phyloP scores from a whole-genome alignment of 2,329 filamentous ascomycete genomes.

The Aspergillus sclerotialis region DNA sequence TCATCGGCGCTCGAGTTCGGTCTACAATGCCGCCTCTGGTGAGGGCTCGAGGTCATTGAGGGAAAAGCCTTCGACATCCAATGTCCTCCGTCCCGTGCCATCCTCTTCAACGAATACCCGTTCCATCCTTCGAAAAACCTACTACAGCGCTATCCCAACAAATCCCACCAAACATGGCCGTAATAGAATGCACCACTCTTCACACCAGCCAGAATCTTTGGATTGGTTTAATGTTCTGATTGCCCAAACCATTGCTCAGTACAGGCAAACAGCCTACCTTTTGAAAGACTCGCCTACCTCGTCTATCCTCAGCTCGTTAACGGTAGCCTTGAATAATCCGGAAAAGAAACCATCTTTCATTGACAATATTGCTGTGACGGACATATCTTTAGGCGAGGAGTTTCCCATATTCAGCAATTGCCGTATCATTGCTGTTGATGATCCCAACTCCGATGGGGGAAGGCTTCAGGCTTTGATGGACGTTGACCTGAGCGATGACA shows the following conservation, averaged over 20 bases:
- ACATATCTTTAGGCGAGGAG: conserved; percentile 89
- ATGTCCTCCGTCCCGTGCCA: conserved; percentile 64
- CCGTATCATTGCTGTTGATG: conserved; percentile 75
- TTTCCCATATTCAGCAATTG: conserved; percentile 99
- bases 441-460: conserved; percentile 55
- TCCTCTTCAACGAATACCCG: conserved; percentile 76
- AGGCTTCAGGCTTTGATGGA: conserved; percentile 92
- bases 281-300: conserved; percentile 56
- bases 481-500: conserved; percentile 83
- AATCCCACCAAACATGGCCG: conserved; percentile 36
- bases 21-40: conserved; percentile 35
- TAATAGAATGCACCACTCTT: conserved; percentile 48
- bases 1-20: conserved; percentile 67
- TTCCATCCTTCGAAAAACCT: conserved; percentile 84
- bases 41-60: conserved; percentile 38
- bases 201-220: conserved; percentile 90
- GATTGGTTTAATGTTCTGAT: conserved; percentile 99
- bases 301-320: conserved; percentile 74
- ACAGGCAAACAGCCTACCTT: conserved; percentile 83
- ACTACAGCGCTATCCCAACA: conserved; percentile 63
- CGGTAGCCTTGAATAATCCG: conserved; percentile 77
- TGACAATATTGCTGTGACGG: conserved; percentile 87
- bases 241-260: conserved; percentile 92
- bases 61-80: conserved; percentile 51
- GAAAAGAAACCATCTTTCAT: conserved; percentile 85